These are phyloP conservation scores for Pichia pseudocactophila DNA, from an alignment of 805 yeast genomes.

Conservation along the genomic window DNA sequence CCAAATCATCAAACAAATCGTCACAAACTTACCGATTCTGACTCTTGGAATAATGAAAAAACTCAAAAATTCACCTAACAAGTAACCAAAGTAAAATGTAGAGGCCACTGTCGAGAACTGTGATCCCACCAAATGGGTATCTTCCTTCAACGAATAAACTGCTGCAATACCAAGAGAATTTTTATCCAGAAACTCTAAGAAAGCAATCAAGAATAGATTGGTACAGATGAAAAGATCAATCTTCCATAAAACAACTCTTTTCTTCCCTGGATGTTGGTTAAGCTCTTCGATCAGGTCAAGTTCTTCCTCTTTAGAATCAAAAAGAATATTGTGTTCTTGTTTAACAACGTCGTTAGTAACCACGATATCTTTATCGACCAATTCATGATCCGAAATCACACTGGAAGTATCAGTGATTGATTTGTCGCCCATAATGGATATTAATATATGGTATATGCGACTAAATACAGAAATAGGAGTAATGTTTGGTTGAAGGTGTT, in stretches of 20 bases:
- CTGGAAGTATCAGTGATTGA: no score
- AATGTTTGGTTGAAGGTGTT: no score
- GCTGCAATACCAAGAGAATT: constrained; percentile 26
- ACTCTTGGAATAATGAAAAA: constrained; percentile 31
- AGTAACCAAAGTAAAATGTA: constrained; percentile 34
- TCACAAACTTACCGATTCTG: constrained; percentile 34
- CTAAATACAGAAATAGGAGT: no score
- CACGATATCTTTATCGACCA: no score
- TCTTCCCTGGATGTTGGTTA: background rate
- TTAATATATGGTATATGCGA: no score
- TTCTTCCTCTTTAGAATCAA: constrained; percentile 2
- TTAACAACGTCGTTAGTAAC: background rate
- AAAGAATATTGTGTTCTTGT: background rate
- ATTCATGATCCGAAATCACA: no score
- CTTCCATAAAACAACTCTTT: constrained; percentile 1
- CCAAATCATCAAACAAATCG: constrained; percentile 27
- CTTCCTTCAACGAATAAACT: constrained; percentile 23
- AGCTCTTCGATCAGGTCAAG: background rate
- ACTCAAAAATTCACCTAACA: constrained; percentile 27
- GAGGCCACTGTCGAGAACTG: constrained; percentile 37
- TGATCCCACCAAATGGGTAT: constrained; percentile 29
- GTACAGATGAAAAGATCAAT: constrained; percentile 5
- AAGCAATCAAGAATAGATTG: constrained; percentile 4
- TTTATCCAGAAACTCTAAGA: constrained; percentile 15
- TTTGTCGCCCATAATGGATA: no score